These are phyloP conservation scores for Phytophthora melonis DNA, from an alignment of 352 stramenopile species.

Conservation along the genomic window DNA sequence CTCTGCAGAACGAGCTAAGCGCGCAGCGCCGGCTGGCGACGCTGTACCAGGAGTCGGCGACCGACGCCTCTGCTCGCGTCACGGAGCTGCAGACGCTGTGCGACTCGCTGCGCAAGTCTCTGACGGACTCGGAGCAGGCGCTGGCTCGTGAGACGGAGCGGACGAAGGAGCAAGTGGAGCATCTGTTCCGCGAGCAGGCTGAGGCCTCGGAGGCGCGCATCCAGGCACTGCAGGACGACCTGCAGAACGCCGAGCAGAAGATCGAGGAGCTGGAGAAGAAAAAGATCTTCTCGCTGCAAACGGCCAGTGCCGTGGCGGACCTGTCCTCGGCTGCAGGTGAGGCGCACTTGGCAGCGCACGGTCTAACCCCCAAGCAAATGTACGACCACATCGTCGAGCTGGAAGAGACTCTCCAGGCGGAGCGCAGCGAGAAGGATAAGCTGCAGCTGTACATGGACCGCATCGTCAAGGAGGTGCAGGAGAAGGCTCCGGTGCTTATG, in stretches of 20 bases:
- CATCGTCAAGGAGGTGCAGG: constrained; percentile 93
- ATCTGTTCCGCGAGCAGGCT: constrained; percentile 79
- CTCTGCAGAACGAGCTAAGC: constrained; percentile 72
- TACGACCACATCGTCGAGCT: constrained; percentile 90
- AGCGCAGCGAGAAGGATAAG: constrained; percentile 88
- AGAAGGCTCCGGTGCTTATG: constrained; percentile 92
- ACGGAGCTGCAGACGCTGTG: constrained; percentile 64
- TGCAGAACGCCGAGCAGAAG: constrained; percentile 61
- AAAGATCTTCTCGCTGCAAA: constrained; percentile 65
- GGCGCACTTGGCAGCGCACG: constrained; percentile 70
- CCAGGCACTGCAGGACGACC: constrained; percentile 59
- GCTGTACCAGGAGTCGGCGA: constrained; percentile 78
- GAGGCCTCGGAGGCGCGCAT: constrained; percentile 67
- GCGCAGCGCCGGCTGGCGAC: constrained; percentile 74
- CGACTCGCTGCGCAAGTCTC: constrained; percentile 63
- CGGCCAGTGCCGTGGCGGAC: constrained; percentile 58
- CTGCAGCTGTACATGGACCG: constrained; percentile 92
- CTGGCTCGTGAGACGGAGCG: constrained; percentile 70
- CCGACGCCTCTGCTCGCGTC: constrained; percentile 62
- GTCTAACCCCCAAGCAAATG: constrained; percentile 89
- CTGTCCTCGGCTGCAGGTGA: constrained; percentile 70
- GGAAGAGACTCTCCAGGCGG: constrained; percentile 82
- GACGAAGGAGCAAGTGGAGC: constrained; percentile 73
- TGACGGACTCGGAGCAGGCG: constrained; percentile 71
- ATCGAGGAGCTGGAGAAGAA: constrained; percentile 73